A percentile compares a stretch with the other conserved stretches of the same genome.
Conservation (phyloP, 345 rosid genomes). For the Firmiana major region DNA sequence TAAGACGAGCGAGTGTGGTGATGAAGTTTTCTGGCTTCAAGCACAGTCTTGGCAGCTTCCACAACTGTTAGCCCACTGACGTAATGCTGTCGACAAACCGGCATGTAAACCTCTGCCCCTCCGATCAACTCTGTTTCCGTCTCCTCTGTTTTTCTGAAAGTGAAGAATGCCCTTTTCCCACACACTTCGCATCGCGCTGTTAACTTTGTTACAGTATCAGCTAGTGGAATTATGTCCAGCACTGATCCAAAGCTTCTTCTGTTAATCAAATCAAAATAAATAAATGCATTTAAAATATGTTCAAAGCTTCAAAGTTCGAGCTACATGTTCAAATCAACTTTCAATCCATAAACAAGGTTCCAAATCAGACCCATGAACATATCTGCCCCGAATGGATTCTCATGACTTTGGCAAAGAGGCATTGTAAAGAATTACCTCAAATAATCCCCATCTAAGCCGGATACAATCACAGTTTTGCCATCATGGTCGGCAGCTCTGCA, state of each 20-base stretch:
- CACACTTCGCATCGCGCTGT: constrained; percentile 83
- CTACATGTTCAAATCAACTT: too few relatives aligned
- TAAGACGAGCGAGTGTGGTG: constrained; percentile 8
- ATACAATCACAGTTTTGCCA: constrained; percentile 67
- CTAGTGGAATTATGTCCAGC: constrained; percentile 76
- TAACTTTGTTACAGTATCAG: constrained; percentile 73
- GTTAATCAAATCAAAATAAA: constrained; percentile 5
- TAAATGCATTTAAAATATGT: too few relatives aligned
- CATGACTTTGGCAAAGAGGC: background rate
- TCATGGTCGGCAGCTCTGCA: constrained; percentile 77
- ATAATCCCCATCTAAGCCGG: constrained; percentile 92
- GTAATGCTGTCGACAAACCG: constrained; percentile 82
- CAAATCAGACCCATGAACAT: too few relatives aligned
- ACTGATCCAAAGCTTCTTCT: constrained; percentile 89
- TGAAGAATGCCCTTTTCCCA: constrained; percentile 72
- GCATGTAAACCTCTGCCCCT: constrained; percentile 85
- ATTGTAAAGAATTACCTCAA: constrained; percentile 42
- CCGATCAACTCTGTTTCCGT: constrained; percentile 67
- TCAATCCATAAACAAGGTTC: too few relatives aligned
- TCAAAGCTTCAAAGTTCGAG: too few relatives aligned
- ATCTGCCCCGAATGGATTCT: too few relatives aligned
- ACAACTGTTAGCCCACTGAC: constrained; percentile 42
- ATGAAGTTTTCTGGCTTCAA: constrained; percentile 29
- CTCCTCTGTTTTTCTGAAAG: constrained; percentile 63
- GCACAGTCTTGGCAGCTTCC: constrained; percentile 31